Conservation (phyloP, 2,329 filamentous ascomycete genomes). For the Fusarium multiceps region DNA sequence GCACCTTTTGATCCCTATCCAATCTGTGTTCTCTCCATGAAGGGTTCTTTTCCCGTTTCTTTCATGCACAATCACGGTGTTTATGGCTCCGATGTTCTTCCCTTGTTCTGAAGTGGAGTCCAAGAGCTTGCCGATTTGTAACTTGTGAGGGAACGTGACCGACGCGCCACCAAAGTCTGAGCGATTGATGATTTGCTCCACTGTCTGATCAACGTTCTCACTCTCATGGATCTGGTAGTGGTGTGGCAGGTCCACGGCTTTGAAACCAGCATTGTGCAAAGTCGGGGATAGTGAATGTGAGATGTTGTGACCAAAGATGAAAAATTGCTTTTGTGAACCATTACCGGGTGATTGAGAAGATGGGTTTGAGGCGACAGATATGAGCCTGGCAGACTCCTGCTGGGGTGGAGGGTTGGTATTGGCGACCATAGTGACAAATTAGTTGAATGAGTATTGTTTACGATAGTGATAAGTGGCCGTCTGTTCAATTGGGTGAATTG, state of each 20-base stretch:
- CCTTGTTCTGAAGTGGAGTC: neutral
- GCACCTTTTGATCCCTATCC: slow-evolving; percentile 12
- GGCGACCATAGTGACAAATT: neutral
- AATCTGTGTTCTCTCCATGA: slow-evolving; percentile 7
- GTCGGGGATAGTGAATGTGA: slow-evolving; percentile 10
- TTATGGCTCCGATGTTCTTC: neutral
- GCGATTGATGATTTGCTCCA: neutral
- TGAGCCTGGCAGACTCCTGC: accelerated
- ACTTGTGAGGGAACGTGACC: slow-evolving; percentile 13
- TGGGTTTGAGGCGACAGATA: accelerated
- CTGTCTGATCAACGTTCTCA: slow-evolving; percentile 7
- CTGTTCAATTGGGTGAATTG: neutral
- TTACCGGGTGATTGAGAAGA: accelerated
- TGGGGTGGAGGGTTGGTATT: neutral
- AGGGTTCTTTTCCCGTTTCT: neutral
- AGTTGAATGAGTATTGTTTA: neutral
- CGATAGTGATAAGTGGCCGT: neutral
- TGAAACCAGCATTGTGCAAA: slow-evolving; percentile 1
- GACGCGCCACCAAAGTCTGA: slow-evolving; percentile 5
- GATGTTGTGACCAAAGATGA: slow-evolving; percentile 15
- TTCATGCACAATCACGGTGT: neutral
- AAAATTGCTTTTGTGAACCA: neutral
- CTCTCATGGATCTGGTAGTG: slow-evolving; percentile 18
- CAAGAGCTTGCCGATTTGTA: slow-evolving; percentile 1
- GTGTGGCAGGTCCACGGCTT: neutral